Base-by-base conservation (phyloP, 495 filamentous ascomycete genomes). In the Podospora fimiseda region DNA sequence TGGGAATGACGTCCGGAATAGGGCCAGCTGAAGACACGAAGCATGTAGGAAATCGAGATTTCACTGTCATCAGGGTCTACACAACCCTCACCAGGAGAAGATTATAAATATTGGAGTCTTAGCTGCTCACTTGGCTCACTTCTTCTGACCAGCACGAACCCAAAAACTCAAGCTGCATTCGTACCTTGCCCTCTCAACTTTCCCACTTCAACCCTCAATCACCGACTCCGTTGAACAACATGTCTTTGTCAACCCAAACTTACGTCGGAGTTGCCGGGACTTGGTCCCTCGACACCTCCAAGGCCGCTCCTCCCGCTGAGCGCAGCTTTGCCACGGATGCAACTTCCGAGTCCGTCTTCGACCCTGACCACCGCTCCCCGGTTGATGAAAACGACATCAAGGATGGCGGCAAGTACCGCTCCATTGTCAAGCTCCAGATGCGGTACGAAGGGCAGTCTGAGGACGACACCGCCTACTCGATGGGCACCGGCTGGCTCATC, bases 401-500 rank as follows among this genome's bases (percentile, higher is more conserved):
- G 30, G 60, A 62, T 37, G 65, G 65, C 21, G 68, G 68, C 4
- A 71, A 71, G 45, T 71, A 70, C 57, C 58, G 67, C 42, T 61
- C 69, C 16, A 67, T 72, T 24, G 69, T 72, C 37, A 71, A 72
- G 50, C 59, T 72, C 39, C 58, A 61, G 52, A 61, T 64, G 40
- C 67, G 59, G 47, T 71, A 66, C 42, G 64, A 72, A 27, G 57
- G 57, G n/a, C 67, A 68, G 42, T 22, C 44, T 1, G 6, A 27
- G 8, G 49, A 40, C 15, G 53, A 60, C 30, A 50, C 41, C 3
- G 21, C 53, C 15, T 68, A 60, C 53, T 51, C 58, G 2, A 66
- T 69, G 61, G 69, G 62, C 20, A 72, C 67, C 37, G 69, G 67
- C 30, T 71, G 65, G 65, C 61, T 72, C n/a, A 69, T 72, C 49